Percentiles rank a stretch among this genome's conserved stretches.
Evolutionary conservation across 2,329 filamentous ascomycete genomes (phyloP).

Genomic region (Fusarium sp.): DNA sequence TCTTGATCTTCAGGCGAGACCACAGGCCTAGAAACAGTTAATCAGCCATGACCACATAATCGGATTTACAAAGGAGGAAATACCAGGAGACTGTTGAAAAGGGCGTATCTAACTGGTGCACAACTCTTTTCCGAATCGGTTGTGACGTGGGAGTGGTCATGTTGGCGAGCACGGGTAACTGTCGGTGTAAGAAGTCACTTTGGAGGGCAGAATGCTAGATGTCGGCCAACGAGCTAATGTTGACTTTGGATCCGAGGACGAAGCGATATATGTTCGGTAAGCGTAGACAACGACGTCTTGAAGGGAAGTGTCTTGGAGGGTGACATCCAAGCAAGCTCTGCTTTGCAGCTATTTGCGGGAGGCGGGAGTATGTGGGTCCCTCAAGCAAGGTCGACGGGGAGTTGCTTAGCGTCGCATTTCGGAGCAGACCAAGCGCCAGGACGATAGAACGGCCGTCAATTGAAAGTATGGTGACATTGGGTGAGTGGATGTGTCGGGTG

Average conservation of each 20-base stretch:
- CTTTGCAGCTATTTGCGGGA: conserved; percentile 27
- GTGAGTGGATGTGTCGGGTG: background rate
- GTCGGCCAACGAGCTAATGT: background rate
- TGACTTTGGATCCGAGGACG: background rate
- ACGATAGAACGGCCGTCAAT: background rate
- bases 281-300: background rate
- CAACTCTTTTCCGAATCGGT: conserved; percentile 63
- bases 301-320: background rate
- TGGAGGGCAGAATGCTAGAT: background rate
- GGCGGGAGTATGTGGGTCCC: conserved; percentile 25
- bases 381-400: conserved; percentile 13
- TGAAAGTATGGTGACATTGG: background rate
- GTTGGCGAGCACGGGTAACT: background rate
- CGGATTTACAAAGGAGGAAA: background rate
- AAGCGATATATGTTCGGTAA: background rate
- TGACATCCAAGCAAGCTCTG: conserved; percentile 5
- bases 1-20: conserved; percentile 70
- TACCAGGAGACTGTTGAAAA: conserved; percentile 73
- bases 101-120: conserved; percentile 75
- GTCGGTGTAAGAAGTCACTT: background rate
- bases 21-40: conserved; percentile 64
- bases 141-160: conserved; percentile 45
- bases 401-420: conserved; percentile 33
- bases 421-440: conserved; percentile 9
- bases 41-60: background rate